phyloP scores from a whole-genome alignment of 768 basidiomycete species.

The Postia placenta region DNA sequence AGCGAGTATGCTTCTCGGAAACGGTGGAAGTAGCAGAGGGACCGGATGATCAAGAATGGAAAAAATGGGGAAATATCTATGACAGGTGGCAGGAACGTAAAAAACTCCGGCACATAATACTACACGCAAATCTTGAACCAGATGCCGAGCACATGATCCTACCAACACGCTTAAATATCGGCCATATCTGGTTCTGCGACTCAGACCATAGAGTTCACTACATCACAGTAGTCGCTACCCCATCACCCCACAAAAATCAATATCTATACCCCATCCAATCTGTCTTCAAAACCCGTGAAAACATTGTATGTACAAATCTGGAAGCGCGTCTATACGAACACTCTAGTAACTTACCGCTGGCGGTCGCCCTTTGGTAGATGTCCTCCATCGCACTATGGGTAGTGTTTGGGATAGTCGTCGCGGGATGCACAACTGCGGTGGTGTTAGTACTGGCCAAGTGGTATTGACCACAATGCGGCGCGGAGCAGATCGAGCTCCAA shows the following conservation, averaged over 20 bases:
- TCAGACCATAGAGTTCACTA: not conserved
- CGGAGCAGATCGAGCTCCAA: too few relatives aligned
- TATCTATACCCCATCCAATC: not conserved
- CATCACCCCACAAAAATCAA: not conserved
- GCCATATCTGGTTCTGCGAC: not conserved
- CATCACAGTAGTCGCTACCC: not conserved
- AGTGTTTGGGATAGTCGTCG: not conserved
- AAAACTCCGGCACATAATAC: not conserved
- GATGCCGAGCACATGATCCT: not conserved
- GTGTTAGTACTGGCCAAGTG: not conserved
- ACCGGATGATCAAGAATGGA: not conserved
- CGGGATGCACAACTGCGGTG: not conserved
- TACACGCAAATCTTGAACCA: not conserved
- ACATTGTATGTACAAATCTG: not conserved
- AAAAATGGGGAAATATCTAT: not conserved
- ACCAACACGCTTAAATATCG: not conserved
- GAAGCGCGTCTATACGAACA: not conserved
- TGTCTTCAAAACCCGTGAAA: not conserved
- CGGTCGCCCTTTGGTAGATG: not conserved
- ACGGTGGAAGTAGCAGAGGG: not conserved
- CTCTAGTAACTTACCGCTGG: too few relatives aligned
- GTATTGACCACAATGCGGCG: too few relatives aligned
- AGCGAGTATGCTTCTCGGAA: not conserved
- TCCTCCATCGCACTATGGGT: not conserved
- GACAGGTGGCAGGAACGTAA: not conserved